Conservation (phyloP, 1,139 yeast species). For the Magnusiomyces suaveolens region DNA sequence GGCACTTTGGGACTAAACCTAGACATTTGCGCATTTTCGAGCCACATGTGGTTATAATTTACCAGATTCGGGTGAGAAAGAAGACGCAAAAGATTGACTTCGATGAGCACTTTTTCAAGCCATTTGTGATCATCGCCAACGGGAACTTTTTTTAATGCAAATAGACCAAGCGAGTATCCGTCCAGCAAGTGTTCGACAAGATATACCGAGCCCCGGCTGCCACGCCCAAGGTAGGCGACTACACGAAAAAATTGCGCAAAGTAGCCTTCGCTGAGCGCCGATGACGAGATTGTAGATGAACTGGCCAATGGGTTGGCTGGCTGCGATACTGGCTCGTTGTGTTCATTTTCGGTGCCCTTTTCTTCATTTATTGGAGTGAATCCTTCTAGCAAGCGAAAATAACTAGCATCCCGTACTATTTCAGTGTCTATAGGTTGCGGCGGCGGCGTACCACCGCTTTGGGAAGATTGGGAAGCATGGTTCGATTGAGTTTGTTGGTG, state of each 20-base stretch:
- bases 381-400: constrained; percentile 25
- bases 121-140: constrained; percentile 66
- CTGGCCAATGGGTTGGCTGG: no score
- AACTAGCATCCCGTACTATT: constrained; percentile 20
- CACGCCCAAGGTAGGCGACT: constrained; percentile 53
- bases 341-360: no score
- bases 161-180: constrained; percentile 61
- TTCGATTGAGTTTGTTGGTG: background rate
- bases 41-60: constrained; percentile 85
- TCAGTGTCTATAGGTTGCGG: background rate
- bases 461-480: constrained; percentile 8
- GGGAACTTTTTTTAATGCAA: constrained; percentile 76
- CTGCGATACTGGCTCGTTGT: no score
- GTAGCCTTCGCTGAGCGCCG: constrained; percentile 62
- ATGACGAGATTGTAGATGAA: constrained; percentile 21
- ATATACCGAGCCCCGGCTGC: constrained; percentile 76
- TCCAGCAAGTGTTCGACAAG: constrained; percentile 73
- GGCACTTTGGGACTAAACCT: constrained; percentile 58
- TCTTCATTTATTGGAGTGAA: background rate
- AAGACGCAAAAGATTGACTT: constrained; percentile 55
- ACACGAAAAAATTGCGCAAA: constrained; percentile 55
- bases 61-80: constrained; percentile 55
- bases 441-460: background rate
- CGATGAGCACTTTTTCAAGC: constrained; percentile 61
- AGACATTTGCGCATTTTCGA: constrained; percentile 58